Base-by-base conservation (phyloP, 208 protist species). In the Sergeia podlipaevii region DNA sequence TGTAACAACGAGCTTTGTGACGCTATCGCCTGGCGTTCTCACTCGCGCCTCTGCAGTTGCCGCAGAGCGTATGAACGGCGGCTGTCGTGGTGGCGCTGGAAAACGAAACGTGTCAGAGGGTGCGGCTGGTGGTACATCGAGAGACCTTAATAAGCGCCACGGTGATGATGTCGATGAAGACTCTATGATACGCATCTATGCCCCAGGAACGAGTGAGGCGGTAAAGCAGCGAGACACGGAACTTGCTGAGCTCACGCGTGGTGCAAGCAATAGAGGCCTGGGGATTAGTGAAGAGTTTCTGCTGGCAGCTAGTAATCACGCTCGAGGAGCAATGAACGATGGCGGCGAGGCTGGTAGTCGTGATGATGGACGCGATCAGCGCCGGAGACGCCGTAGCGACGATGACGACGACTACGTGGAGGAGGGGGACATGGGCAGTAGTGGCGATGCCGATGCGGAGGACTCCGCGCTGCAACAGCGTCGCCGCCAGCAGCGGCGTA, bases 1-100 rank as follows among this genome's bases (percentile, higher is more conserved):
- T 15, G 64, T 85, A 18, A 83, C 98, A 0, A 67, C 97, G 11
- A 98, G 96, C 0, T 93, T 98, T 27, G 91, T 97, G 17, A 88
- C 90, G 3, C 38, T 93, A 49, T 60, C 76, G 2, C 70, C 57
- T 0, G 47, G 38, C 24, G 52, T 80, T 45, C 58, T 93, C 43
- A n/a, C n/a, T n/a, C n/a, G n/a, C n/a, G n/a, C n/a, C n/a, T n/a
- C 60, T 60, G 44, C 47, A 33, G 20, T 27, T 5, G 6, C 45
- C 11, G 27, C 45, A 51, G 45, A 15, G 20, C 10, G 6, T 51
- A n/a, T n/a, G n/a, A n/a, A n/a, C n/a, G n/a, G n/a, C n/a, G n/a
- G n/a, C n/a, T n/a, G n/a, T n/a, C n/a, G n/a, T n/a, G n/a, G n/a
- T n/a, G n/a, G n/a, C n/a, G n/a, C n/a, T n/a, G n/a, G n/a, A n/a